phyloP scores from a whole-genome alignment of 75 land plant species.

The Larix kaempferi region DNA sequence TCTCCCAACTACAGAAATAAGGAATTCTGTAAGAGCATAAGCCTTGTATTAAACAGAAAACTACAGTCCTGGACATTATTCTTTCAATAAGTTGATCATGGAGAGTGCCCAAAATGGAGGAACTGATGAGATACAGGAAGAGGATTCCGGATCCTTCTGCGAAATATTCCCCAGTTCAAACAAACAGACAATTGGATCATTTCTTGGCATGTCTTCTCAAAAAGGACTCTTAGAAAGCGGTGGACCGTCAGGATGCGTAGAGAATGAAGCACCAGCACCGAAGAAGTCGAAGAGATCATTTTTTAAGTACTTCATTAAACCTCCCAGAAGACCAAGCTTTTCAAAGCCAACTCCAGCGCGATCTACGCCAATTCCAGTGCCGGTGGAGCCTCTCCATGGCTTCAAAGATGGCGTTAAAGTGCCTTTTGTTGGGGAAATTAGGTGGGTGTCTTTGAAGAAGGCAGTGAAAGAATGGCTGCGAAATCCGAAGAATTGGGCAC shows the following conservation, averaged over 20 bases:
- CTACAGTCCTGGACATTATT: background rate
- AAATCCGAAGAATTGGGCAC: constrained; percentile 68
- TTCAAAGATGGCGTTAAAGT: constrained; percentile 38
- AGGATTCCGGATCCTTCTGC: background rate
- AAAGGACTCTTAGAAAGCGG: background rate
- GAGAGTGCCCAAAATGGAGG: background rate
- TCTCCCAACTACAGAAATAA: background rate
- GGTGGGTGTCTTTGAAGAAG: constrained; percentile 40
- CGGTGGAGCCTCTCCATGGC: constrained; percentile 18
- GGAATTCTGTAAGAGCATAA: background rate
- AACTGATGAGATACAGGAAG: background rate
- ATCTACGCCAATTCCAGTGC: too few species aligned
- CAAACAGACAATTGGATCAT: background rate
- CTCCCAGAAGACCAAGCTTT: constrained; percentile 10
- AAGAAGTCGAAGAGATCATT: background rate
- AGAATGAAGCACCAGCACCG: background rate
- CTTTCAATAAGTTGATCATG: background rate
- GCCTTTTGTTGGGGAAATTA: constrained; percentile 51
- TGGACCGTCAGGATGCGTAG: background rate
- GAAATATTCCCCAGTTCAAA: background rate
- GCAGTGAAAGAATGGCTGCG: constrained; percentile 55
- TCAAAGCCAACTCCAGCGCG: too few species aligned
- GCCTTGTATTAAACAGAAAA: background rate
- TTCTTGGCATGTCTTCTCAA: background rate
- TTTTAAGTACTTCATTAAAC: background rate